Evolutionary conservation across 306 rosid species (phyloP), one percentile per base, ranked within the genome.

Genomic region (Rosa lucieae): DNA sequence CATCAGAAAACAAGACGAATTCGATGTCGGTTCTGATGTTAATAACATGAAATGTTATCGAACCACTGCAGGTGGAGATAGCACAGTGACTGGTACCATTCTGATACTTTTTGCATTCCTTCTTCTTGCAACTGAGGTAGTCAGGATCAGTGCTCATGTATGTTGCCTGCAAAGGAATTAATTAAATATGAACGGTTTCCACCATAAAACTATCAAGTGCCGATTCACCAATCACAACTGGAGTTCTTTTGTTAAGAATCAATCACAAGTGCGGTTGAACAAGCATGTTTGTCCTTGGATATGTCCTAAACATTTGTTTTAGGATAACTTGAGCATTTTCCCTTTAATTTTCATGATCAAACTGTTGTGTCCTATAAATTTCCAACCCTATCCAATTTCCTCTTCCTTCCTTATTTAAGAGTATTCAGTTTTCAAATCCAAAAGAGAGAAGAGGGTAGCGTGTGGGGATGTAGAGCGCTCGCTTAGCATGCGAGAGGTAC

Each of bases 401-500:
- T 32, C 2, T 32, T 32, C 37, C 37, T 32, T 2, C 3, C 37
- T 2, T 32, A 32, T 32, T 32, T 32, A 32, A 32, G 3, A 32
- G 37, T 3, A 32, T 32, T 32, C 37, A 32, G 37, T 32, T 2
- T 32, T 32, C 3, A 40, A 4, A 4, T 5, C 7, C 7, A 6
- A 5, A 5, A 40, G 7, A 40, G 44, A 40, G 3, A 40, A 5
- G 44, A 4, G 44, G 44, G 44, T 40, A 4, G 1, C 6, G 44
- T 43, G 8, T 0, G 89, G 94, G 97, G 94, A 89, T 89, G 94
- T 92, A 92, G 94, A 90, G 97, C 88, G 93, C 94, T 90, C 87
- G 96, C 97, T 92, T 94, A 88, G 96, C 97, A 92, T 92, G 97
- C 91, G 89, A 92, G 92, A 92, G 94, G 94, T 82, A 86, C 86